Percentiles rank a stretch among this genome's conserved stretches.
Evolutionary conservation across 2,329 filamentous ascomycete species (phyloP).

Genomic region (Hypoxylon sp.): DNA sequence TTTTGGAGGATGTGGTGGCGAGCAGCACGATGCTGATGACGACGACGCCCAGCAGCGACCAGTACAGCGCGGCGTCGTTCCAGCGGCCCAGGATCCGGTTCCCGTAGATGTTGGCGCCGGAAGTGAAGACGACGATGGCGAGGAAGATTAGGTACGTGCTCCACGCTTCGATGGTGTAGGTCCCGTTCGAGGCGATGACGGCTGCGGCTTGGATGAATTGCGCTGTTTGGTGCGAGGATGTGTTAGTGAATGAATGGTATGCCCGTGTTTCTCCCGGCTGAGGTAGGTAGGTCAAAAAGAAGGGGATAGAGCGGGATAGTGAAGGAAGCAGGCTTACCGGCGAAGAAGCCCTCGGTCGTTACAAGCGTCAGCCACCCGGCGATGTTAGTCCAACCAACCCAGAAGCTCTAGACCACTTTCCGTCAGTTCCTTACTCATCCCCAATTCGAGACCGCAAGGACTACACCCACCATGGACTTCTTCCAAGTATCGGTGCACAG

Average conservation of each 20-base stretch:
- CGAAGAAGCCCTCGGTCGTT: constrained; percentile 61
- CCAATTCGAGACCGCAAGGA: neutral
- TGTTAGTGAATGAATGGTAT: too few species aligned
- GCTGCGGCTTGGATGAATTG: constrained; percentile 61
- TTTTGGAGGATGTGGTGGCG: constrained; percentile 59
- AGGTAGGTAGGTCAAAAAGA: neutral
- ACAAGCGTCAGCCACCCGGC: constrained; percentile 62
- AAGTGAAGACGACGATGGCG: constrained; percentile 57
- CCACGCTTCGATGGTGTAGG: constrained; percentile 57
- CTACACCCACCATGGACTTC: constrained; percentile 53
- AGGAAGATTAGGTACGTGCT: constrained; percentile 62
- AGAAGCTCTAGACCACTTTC: constrained; percentile 57
- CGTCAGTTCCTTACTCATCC: constrained; percentile 4
- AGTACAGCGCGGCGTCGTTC: constrained; percentile 61
- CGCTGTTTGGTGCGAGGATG: constrained; percentile 48
- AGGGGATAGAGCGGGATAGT: neutral
- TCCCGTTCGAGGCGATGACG: constrained; percentile 58
- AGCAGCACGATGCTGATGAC: constrained; percentile 62
- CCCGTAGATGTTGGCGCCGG: constrained; percentile 59
- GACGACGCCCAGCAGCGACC: constrained; percentile 60
- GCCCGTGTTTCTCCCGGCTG: neutral
- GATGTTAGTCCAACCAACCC: constrained; percentile 63
- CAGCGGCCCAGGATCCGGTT: constrained; percentile 59
- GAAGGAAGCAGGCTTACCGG: constrained; percentile 48
- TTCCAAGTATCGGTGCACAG: constrained; percentile 59